A percentile compares a stretch with the other conserved stretches of the same genome.
Evolutionary conservation across 257 asterid genomes (phyloP).

Genomic region (Plantago elongata): DNA sequence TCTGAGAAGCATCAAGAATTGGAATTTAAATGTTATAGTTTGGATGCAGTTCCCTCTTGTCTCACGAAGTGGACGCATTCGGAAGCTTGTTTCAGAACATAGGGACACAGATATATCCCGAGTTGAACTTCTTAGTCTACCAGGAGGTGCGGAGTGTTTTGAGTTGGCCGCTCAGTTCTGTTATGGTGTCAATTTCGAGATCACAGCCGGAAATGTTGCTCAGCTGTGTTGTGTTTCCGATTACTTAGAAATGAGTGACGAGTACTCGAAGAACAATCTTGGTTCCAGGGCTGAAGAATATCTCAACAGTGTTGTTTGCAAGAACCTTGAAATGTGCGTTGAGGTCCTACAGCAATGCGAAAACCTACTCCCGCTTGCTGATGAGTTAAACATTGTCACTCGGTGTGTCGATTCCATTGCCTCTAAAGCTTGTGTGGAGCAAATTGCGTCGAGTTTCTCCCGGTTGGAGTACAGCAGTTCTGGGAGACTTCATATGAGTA

Average conservation of each 20-base stretch:
- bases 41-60: constrained; percentile 85
- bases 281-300: constrained; percentile 74
- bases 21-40: neutral
- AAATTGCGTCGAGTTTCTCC: constrained; percentile 94
- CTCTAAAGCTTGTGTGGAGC: constrained; percentile 93
- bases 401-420: constrained; percentile 85
- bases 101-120: constrained; percentile 58
- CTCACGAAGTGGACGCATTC: constrained; percentile 82
- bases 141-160: constrained; percentile 83
- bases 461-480: constrained; percentile 90
- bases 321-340: constrained; percentile 78
- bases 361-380: constrained; percentile 84
- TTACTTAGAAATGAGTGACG: constrained; percentile 90
- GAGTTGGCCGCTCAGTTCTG: constrained; percentile 92
- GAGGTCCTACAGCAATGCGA: constrained; percentile 80
- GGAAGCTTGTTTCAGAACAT: constrained; percentile 75
- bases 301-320: constrained; percentile 61
- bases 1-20: too few species aligned
- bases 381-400: constrained; percentile 55
- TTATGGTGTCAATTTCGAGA: constrained; percentile 87
- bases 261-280: constrained; percentile 72
- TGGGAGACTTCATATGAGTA: constrained; percentile 90
- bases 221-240: constrained; percentile 72
- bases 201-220: constrained; percentile 76
- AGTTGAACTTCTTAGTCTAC: constrained; percentile 70